phyloP scores from a whole-genome alignment of 106 monocot species.

The Apostasia shenzhenica region DNA sequence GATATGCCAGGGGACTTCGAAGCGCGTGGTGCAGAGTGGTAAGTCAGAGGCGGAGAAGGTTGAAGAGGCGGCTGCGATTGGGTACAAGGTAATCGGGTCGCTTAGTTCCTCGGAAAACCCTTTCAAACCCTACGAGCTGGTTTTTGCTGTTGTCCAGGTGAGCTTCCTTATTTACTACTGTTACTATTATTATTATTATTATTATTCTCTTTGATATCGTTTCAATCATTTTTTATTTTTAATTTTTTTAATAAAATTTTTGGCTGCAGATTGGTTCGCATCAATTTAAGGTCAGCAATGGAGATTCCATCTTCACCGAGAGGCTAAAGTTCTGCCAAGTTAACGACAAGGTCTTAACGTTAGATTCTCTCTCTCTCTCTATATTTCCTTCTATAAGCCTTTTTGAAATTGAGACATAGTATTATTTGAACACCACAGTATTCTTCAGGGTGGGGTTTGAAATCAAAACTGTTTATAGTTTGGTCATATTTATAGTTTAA shows the following conservation, averaged over 20 bases:
- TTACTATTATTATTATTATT: neutral
- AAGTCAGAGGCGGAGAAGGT: conserved; percentile 69
- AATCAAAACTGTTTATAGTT: too few species aligned
- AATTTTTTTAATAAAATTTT: neutral
- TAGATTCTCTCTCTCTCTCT: too few species aligned
- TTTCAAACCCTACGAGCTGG: conserved; percentile 79
- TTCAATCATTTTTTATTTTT: neutral
- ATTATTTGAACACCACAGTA: too few species aligned
- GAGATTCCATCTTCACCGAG: conserved; percentile 82
- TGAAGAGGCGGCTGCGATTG: conserved; percentile 64
- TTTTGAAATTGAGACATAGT: too few species aligned
- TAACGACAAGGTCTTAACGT: conserved; percentile 63
- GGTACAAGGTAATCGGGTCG: conserved; percentile 70
- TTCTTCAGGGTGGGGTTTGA: too few species aligned
- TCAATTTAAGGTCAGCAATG: conserved; percentile 98
- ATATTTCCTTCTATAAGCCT: too few species aligned
- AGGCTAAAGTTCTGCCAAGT: conserved; percentile 85
- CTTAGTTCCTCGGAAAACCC: conserved; percentile 61
- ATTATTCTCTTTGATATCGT: neutral
- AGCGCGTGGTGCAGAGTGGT: conserved; percentile 21
- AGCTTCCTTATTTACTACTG: neutral
- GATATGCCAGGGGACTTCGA: conserved; percentile 18
- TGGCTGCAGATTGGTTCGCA: conserved; percentile 77
- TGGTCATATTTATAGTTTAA: too few species aligned
- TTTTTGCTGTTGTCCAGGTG: conserved; percentile 92